Conservation (phyloP, 2,329 filamentous ascomycete genomes). For the Lachnellula willkommii region DNA sequence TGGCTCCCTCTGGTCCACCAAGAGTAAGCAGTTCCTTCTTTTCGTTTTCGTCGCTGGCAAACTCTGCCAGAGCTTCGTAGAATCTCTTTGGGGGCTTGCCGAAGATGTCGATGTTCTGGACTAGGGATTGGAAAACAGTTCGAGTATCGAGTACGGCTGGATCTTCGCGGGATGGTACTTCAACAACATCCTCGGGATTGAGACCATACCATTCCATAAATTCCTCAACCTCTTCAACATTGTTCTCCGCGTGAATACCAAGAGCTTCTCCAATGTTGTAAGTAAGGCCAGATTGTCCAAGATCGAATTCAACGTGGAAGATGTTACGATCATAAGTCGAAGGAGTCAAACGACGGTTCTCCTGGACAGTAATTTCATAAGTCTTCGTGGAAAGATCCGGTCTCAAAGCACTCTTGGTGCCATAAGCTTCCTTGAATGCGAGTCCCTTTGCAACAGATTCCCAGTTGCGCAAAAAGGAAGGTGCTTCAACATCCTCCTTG, state of each 20-base stretch:
- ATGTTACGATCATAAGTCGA: conserved; percentile 92
- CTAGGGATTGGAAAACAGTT: conserved; percentile 84
- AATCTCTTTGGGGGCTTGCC: conserved; percentile 96
- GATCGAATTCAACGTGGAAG: conserved; percentile 99
- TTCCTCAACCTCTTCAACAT: conserved; percentile 67
- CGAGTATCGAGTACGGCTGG: conserved; percentile 70
- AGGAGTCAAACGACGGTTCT: conserved; percentile 90
- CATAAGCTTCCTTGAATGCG: conserved; percentile 90
- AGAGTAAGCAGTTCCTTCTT: conserved; percentile 74
- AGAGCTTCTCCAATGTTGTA: conserved; percentile 98
- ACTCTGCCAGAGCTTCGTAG: conserved; percentile 87
- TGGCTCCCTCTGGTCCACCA: conserved; percentile 70
- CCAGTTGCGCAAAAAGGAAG: conserved; percentile 68
- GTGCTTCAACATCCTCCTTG: conserved; percentile 66
- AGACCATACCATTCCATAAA: conserved; percentile 92
- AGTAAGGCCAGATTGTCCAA: conserved; percentile 82
- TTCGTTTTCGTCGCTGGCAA: conserved; percentile 76
- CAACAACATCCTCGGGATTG: conserved; percentile 76
- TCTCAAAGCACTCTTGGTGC: conserved; percentile 65
- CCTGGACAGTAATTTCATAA: conserved; percentile 81
- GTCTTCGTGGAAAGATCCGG: conserved; percentile 86
- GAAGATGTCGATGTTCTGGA: conserved; percentile 94
- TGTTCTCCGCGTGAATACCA: conserved; percentile 93
- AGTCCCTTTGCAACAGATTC: conserved; percentile 80
- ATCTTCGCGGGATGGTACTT: conserved; percentile 82